Percentiles rank a stretch among this genome's conserved stretches.
Evolutionary conservation across 1,284 basidiomycete species (phyloP).

Genomic region (Calocybe gambosa): DNA sequence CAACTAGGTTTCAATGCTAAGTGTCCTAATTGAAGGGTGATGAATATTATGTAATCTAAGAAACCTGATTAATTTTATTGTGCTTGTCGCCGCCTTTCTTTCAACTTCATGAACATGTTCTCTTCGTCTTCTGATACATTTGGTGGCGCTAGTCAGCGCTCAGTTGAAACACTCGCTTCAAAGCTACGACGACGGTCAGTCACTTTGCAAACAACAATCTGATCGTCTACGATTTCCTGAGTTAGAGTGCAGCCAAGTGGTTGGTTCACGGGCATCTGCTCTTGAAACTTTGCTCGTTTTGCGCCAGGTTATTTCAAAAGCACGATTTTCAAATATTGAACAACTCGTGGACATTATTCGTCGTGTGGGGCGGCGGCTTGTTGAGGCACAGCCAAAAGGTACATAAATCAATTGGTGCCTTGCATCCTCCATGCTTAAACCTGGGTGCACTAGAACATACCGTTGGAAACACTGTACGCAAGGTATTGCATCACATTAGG

Average conservation of each 20-base stretch:
- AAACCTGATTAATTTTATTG: background rate
- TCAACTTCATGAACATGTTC: background rate
- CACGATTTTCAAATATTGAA: slow-evolving; percentile 82
- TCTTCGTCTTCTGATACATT: slow-evolving; percentile 38
- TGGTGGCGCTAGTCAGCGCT: slow-evolving; percentile 37
- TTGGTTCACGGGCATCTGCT: slow-evolving; percentile 84
- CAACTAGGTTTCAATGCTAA: no score
- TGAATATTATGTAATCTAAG: no score
- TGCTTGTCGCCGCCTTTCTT: background rate
- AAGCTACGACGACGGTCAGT: slow-evolving; percentile 64
- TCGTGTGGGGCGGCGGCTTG: slow-evolving; percentile 71
- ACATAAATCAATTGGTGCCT: slow-evolving; percentile 16
- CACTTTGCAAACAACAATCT: background rate
- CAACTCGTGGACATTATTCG: slow-evolving; percentile 82
- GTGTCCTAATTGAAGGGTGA: no score
- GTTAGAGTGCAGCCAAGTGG: slow-evolving; percentile 61
- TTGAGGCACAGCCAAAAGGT: slow-evolving; percentile 94
- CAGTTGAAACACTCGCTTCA: slow-evolving; percentile 62
- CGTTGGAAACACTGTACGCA: slow-evolving; percentile 89
- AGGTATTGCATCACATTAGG: slow-evolving; percentile 86
- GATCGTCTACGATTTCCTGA: background rate
- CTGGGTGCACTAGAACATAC: slow-evolving; percentile 66
- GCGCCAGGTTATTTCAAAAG: slow-evolving; percentile 83
- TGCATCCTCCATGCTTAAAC: slow-evolving; percentile 5
- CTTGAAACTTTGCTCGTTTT: slow-evolving; percentile 86